Conservation (phyloP, 305 asterid genomes). For the Fraxinus dipetala region DNA sequence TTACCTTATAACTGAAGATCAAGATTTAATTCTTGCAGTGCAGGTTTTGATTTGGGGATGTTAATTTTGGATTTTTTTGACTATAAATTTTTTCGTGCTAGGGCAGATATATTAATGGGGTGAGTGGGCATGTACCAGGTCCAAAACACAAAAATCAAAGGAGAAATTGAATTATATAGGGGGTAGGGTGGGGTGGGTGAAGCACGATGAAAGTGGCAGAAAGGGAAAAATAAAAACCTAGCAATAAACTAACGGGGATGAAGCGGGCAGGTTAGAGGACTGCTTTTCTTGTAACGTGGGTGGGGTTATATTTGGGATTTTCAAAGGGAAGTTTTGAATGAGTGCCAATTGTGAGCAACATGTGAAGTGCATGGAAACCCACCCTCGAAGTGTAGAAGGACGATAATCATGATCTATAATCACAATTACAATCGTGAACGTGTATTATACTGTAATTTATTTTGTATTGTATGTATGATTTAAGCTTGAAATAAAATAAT, state of each 20-base stretch:
- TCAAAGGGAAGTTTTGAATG: not conserved
- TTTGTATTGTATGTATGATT: not conserved
- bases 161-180: not conserved
- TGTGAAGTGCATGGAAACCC: not conserved
- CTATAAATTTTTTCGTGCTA: constrained; percentile 21
- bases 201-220: constrained; percentile 21
- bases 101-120: not conserved
- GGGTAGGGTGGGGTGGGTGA: not conserved
- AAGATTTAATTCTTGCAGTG: constrained; percentile 22
- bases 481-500: not conserved
- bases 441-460: not conserved
- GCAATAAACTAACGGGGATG: not conserved
- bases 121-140: constrained; percentile 28
- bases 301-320: not conserved
- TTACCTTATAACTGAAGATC: constrained; percentile 51
- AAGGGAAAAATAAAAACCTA: constrained; percentile 11
- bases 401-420: not conserved
- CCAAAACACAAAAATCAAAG: constrained; percentile 5
- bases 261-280: not conserved
- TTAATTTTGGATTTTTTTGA: constrained; percentile 25
- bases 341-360: not conserved
- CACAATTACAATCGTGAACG: too few species aligned
- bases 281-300: not conserved
- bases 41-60: constrained; percentile 31
- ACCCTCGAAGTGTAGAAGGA: not conserved